Evolutionary conservation across 2,329 filamentous ascomycete genomes (phyloP).

Genomic region (Alternaria metachromatica): DNA sequence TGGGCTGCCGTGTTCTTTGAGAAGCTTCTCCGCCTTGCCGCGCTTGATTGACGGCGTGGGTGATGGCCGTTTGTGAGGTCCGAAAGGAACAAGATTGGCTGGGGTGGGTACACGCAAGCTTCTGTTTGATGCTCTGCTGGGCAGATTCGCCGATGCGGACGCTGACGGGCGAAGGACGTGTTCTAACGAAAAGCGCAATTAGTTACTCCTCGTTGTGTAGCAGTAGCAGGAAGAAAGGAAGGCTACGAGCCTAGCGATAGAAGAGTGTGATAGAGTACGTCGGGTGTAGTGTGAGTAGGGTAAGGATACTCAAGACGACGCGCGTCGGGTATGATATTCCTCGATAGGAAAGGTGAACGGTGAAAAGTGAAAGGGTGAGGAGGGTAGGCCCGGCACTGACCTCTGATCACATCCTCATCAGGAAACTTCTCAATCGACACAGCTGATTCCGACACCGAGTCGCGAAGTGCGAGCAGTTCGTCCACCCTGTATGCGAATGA

Average conservation of each 20-base stretch:
- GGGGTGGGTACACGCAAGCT: constrained; percentile 30
- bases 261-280: background rate
- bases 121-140: constrained; percentile 32
- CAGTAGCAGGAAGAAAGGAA: background rate
- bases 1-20: constrained; percentile 60
- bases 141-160: constrained; percentile 46
- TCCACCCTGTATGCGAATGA: constrained; percentile 50
- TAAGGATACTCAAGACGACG: background rate
- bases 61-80: constrained; percentile 50
- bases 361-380: constrained; percentile 22
- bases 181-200: constrained; percentile 31
- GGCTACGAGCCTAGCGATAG: background rate
- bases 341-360: constrained; percentile 9
- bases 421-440: constrained; percentile 52
- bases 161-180: constrained; percentile 51
- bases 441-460: constrained; percentile 51
- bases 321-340: background rate
- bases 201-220: constrained; percentile 4
- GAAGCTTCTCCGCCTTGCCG: constrained; percentile 57
- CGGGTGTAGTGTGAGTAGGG: background rate
- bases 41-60: constrained; percentile 59
- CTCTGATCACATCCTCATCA: constrained; percentile 52
- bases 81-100: constrained; percentile 20
- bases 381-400: constrained; percentile 32
- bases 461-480: constrained; percentile 50